Percentiles rank a stretch among this genome's conserved stretches.
Evolutionary conservation across 108 stramenopile species (phyloP).

Genomic region (Cyclotella atomus): DNA sequence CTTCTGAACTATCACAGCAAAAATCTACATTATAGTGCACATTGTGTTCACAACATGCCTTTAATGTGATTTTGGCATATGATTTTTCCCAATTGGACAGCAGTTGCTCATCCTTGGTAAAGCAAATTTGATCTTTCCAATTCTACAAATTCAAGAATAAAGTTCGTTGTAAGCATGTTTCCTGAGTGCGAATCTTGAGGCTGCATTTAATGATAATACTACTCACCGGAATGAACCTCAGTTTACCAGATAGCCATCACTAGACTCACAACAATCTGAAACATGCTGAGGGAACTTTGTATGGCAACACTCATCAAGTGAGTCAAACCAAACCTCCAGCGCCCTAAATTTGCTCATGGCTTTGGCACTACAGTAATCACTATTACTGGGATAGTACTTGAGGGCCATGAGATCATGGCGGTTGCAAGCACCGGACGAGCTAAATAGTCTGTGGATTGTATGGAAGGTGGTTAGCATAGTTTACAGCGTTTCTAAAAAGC

Average conservation of each 20-base stretch:
- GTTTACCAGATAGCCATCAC: neutral
- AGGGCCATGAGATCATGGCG: neutral
- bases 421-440: neutral
- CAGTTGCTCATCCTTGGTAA: neutral
- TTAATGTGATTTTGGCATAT: neutral
- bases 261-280: neutral
- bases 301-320: constrained; percentile 3
- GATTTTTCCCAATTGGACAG: neutral
- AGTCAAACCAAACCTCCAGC: neutral
- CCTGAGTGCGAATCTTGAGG: neutral
- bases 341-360: neutral
- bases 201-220: neutral
- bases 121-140: constrained; percentile 1
- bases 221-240: neutral
- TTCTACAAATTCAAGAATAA: neutral
- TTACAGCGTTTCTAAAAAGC: neutral
- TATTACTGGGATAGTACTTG: neutral
- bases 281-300: neutral
- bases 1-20: neutral
- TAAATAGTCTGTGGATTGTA: neutral
- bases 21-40: neutral
- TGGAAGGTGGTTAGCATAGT: neutral
- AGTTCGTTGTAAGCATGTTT: neutral
- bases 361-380: neutral
- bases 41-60: constrained; percentile 3